Conservation (phyloP, 768 basidiomycete species). For the Phaffia tasmanica region DNA sequence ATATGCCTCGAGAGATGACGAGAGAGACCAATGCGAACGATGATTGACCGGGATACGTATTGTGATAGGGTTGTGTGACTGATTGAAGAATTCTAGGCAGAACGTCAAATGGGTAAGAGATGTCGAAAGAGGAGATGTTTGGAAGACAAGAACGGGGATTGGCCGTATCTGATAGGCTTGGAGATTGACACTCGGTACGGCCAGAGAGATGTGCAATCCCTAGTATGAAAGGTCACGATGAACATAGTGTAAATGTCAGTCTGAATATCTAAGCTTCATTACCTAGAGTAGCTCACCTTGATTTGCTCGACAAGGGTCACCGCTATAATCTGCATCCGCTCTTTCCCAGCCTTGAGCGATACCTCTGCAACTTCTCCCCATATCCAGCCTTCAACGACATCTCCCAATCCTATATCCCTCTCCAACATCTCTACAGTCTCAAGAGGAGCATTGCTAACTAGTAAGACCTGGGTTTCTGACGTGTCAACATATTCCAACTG, state of each 20-base stretch:
- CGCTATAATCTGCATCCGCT: constrained; percentile 13
- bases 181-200: not conserved
- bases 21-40: constrained; percentile 7
- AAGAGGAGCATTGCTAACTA: constrained; percentile 47
- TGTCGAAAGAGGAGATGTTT: not conserved
- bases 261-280: not conserved
- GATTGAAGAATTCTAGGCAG: not conserved
- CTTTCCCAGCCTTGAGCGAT: constrained; percentile 47
- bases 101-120: not conserved
- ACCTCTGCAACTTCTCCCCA: constrained; percentile 60
- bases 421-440: constrained; percentile 35
- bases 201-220: not conserved
- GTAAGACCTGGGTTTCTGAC: constrained; percentile 37
- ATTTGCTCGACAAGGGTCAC: constrained; percentile 1
- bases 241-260: not conserved
- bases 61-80: not conserved
- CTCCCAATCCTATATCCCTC: constrained; percentile 29
- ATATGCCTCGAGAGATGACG: not conserved
- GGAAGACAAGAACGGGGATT: not conserved
- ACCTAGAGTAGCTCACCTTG: not conserved
- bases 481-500: not conserved
- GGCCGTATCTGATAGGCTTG: constrained; percentile 11
- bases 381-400: constrained; percentile 63
- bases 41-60: not conserved
- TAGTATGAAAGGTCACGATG: not conserved